Base-by-base conservation (phyloP, 169 alveolate species). In the Neospora caninum region DNA sequence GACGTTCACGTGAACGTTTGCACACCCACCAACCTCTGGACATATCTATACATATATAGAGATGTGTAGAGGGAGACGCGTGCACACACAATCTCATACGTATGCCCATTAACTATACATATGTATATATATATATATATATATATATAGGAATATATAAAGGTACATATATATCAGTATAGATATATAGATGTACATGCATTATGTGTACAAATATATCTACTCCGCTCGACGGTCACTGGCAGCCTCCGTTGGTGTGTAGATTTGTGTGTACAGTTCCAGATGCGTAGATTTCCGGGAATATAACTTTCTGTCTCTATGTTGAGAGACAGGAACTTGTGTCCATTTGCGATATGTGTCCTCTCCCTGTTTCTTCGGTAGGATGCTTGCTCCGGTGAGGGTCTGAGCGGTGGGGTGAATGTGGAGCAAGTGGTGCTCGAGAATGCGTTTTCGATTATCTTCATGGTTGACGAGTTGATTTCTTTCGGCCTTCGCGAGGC, bases 381-480 rank as follows among this genome's bases (percentile, higher is more conserved):
- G 49, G 58, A 64, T 88, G 80, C 83, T 1, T 88, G 86, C 92
- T 4, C 92, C 49, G 93, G 95, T 86, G 95, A 96, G 92, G 96
- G 97, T 58, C 95, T 96, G 91, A 95, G 96, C 54, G 86, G 43
- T 7, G 92, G 94, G 88, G 64, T 38, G 41, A 83, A 89, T 38
- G 91, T 92, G 80, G 98, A 98, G 94, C 98, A 97, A 87, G 93
- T 94, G n/a, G 97, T 97, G 49, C 82, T 95, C 84, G 94, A 95
- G 83, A 96, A 97, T 89, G 98, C 98, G 58, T 97, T 97, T 84
- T 99, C 97, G 78, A 95, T 98, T 25, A 96, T 97, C 39, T 97
- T 98, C 64, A 97, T 98, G 87, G 97, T 98, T 93, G 99, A 98
- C 92, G 99, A 98, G 96, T 97, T 97, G 16, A 95, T 97, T 38